These are phyloP conservation scores for Nigrograna mackinnonii DNA, from an alignment of 2,329 filamentous ascomycete species.

Conservation along the genomic window DNA sequence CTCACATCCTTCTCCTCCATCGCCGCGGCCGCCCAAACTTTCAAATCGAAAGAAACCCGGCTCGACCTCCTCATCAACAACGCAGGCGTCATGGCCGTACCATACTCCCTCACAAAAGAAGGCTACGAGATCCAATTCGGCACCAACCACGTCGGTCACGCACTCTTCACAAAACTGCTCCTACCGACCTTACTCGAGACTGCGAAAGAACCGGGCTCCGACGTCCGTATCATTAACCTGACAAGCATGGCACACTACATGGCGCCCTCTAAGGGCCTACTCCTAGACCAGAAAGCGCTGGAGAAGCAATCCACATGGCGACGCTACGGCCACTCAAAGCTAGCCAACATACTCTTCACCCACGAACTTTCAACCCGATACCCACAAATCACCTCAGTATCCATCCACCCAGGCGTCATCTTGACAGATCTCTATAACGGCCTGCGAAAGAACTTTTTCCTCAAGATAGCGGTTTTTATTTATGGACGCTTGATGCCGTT, in stretches of 20 bases:
- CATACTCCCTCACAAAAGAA: constrained; percentile 46
- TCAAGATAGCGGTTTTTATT: constrained; percentile 27
- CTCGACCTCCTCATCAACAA: constrained; percentile 54
- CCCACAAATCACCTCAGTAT: constrained; percentile 48
- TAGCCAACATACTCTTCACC: constrained; percentile 55
- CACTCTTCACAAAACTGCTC: constrained; percentile 51
- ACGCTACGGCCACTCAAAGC: constrained; percentile 55
- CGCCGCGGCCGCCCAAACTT: constrained; percentile 36
- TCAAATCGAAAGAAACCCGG: constrained; percentile 39
- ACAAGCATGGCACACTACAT: constrained; percentile 34
- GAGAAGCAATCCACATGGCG: constrained; percentile 29
- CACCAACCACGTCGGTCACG: constrained; percentile 57
- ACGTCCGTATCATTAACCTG: constrained; percentile 52
- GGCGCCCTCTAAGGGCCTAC: constrained; percentile 31
- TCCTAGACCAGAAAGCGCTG: constrained; percentile 39
- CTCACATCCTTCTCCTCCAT: constrained; percentile 47
- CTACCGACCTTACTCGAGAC: constrained; percentile 48
- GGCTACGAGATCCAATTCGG: constrained; percentile 57
- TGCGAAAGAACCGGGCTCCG: constrained; percentile 37
- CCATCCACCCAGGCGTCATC: constrained; percentile 55
- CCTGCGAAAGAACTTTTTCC: constrained; percentile 23
- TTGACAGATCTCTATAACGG: constrained; percentile 46
- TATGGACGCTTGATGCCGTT: constrained; percentile 22
- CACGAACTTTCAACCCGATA: constrained; percentile 47
- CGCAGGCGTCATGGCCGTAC: constrained; percentile 47